A percentile compares a stretch with the other conserved stretches of the same genome.
Conservation (phyloP, 1,284 basidiomycete species). For the Fomitopsis palustris region DNA sequence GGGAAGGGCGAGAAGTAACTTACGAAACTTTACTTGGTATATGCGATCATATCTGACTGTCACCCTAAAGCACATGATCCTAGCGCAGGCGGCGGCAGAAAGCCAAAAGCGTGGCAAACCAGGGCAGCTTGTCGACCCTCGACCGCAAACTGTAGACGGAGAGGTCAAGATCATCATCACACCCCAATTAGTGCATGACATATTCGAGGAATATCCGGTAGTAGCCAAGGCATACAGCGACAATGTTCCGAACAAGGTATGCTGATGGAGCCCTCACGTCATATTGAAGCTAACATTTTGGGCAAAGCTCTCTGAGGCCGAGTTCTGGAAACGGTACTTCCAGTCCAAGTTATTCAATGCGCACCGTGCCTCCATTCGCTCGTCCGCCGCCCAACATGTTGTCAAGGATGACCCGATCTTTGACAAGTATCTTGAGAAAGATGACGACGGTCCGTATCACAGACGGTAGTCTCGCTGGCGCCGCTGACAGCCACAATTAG, state of each 20-base stretch:
- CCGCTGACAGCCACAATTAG: slow-evolving; percentile 35
- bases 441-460: slow-evolving; percentile 78
- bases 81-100: slow-evolving; percentile 68
- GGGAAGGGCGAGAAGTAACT: slow-evolving; percentile 87
- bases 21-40: not conserved
- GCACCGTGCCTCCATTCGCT: slow-evolving; percentile 89
- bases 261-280: slow-evolving; percentile 13
- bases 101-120: slow-evolving; percentile 80
- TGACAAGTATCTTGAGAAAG: slow-evolving; percentile 91
- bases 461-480: not conserved
- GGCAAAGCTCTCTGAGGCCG: slow-evolving; percentile 74
- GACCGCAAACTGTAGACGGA: slow-evolving; percentile 77
- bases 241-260: slow-evolving; percentile 84
- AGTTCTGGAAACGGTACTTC: slow-evolving; percentile 98
- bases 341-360: slow-evolving; percentile 93
- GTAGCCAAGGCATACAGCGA: slow-evolving; percentile 90
- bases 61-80: slow-evolving; percentile 55
- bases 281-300: not conserved
- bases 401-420: slow-evolving; percentile 93
- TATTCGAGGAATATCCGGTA: slow-evolving; percentile 97
- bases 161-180: slow-evolving; percentile 91
- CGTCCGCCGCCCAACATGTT: slow-evolving; percentile 79
- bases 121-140: slow-evolving; percentile 86
- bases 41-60: slow-evolving; percentile 6
- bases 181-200: slow-evolving; percentile 89